Evolutionary conservation across 305 asterid species (phyloP).

Genomic region (Salvia sclarea): DNA sequence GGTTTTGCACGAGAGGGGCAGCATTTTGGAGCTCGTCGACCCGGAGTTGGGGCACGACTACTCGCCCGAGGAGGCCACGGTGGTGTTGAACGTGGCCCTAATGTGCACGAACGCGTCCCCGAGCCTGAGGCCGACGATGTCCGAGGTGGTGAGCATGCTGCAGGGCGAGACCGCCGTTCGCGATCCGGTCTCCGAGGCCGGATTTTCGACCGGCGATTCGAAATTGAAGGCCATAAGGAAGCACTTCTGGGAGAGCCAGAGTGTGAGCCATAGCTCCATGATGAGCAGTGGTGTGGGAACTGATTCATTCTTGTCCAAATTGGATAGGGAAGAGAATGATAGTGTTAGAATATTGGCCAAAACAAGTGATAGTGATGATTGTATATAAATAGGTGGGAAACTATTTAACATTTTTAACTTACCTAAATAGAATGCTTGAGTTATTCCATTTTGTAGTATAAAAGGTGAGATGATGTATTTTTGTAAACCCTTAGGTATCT

Average conservation of each 20-base stretch:
- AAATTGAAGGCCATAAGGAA: slow-evolving; percentile 62
- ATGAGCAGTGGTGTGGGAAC: slow-evolving; percentile 38
- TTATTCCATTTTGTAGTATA: no score
- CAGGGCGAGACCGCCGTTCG: slow-evolving; percentile 77
- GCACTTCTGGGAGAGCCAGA: slow-evolving; percentile 81
- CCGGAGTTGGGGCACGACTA: slow-evolving; percentile 68
- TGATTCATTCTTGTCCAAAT: slow-evolving; percentile 45
- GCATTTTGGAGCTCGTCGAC: slow-evolving; percentile 73
- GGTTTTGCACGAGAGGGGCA: slow-evolving; percentile 79
- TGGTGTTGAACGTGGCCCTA: slow-evolving; percentile 72
- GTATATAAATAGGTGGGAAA: no score
- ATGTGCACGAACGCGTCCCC: slow-evolving; percentile 85
- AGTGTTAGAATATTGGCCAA: slow-evolving; percentile 25
- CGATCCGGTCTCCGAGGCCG: slow-evolving; percentile 74
- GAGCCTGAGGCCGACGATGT: slow-evolving; percentile 78
- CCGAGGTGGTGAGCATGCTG: slow-evolving; percentile 92
- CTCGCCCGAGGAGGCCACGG: slow-evolving; percentile 70
- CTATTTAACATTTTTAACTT: no score
- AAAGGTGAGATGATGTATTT: no score
- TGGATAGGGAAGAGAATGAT: slow-evolving; percentile 33
- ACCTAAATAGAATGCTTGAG: no score
- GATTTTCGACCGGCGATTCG: slow-evolving; percentile 52
- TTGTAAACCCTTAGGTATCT: no score
- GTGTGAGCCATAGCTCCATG: slow-evolving; percentile 52
- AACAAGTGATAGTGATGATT: background rate